A percentile compares a stretch with the other conserved stretches of the same genome.
Evolutionary conservation across 257 asterid genomes (phyloP).

Genomic region (Solanum neorickii): DNA sequence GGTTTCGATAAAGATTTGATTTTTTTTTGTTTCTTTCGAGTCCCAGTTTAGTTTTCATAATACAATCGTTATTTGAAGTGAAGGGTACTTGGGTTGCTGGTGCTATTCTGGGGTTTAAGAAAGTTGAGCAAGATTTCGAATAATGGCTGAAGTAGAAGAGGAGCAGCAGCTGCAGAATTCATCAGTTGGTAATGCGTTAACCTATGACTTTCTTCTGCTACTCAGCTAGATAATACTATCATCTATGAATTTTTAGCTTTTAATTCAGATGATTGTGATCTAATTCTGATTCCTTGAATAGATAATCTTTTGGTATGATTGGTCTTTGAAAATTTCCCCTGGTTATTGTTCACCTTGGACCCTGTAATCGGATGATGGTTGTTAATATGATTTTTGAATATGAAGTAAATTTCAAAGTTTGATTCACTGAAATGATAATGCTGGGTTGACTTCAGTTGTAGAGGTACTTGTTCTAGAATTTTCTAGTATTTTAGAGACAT

Average conservation of each 20-base stretch:
- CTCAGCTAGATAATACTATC: background rate
- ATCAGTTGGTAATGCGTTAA: constrained; percentile 27
- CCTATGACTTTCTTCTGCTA: background rate
- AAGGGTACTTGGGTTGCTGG: background rate
- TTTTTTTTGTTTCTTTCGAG: background rate
- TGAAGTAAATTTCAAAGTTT: background rate
- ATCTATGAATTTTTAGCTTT: background rate
- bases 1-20: background rate
- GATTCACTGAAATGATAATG: background rate
- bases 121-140: constrained; percentile 3
- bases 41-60: background rate
- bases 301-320: background rate
- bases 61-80: background rate
- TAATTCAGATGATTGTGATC: background rate
- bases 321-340: background rate
- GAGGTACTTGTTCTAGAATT: background rate
- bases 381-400: background rate
- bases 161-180: constrained; percentile 13
- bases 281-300: background rate
- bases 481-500: background rate
- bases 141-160: constrained; percentile 44
- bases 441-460: background rate
- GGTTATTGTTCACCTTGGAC: background rate
- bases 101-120: background rate
- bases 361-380: background rate